Conservation (phyloP, 768 basidiomycete species). For the Tremella fuciformis region DNA sequence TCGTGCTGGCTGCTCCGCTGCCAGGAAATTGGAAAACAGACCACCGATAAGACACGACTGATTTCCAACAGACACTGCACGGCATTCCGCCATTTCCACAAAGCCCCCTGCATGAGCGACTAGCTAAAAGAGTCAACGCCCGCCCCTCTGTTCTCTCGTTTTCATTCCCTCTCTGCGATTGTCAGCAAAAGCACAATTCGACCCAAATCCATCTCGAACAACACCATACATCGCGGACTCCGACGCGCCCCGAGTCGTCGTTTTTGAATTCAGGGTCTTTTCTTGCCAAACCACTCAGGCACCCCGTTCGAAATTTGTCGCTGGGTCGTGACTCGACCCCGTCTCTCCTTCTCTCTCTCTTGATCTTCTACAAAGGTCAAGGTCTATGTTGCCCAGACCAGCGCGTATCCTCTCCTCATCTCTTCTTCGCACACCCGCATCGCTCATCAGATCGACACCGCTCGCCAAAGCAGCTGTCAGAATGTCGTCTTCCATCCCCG, state of each 20-base stretch:
- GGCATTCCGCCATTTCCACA: no score
- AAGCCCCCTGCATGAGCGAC: no score
- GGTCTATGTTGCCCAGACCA: constrained; percentile 2
- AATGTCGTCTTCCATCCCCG: constrained; percentile 52
- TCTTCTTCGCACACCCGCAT: not conserved
- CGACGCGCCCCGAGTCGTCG: no score
- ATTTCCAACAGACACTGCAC: no score
- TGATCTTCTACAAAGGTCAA: not conserved
- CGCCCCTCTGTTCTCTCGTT: no score
- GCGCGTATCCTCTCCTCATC: not conserved
- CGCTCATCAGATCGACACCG: constrained; percentile 3
- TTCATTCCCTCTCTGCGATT: no score
- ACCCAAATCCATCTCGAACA: constrained; percentile 1
- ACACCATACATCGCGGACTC: no score
- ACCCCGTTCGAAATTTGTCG: constrained; percentile 5
- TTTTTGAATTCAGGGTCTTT: no score
- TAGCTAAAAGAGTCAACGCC: no score
- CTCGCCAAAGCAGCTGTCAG: constrained; percentile 29
- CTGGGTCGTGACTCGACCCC: not conserved
- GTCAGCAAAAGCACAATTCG: not conserved
- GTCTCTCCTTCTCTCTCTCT: constrained; percentile 2
- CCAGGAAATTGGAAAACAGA: no score
- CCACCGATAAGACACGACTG: no score
- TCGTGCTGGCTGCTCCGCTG: no score
- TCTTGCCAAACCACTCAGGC: not conserved